These are phyloP conservation scores for Beauveria pseudobassiana DNA, from an alignment of 2,329 filamentous ascomycete species.

Conservation along the genomic window DNA sequence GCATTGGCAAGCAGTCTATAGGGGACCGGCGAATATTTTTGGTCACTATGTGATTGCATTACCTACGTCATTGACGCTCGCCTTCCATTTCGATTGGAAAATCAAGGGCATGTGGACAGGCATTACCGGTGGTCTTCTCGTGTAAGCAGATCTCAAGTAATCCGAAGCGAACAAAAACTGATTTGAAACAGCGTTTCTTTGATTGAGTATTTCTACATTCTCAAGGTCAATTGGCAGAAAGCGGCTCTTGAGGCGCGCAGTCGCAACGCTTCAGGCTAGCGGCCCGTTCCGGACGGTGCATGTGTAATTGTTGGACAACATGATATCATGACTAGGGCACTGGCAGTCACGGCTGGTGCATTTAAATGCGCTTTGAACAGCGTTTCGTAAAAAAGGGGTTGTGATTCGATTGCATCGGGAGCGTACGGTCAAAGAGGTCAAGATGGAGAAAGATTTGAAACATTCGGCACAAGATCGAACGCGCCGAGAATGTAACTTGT, in stretches of 20 bases:
- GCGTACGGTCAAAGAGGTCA: too few species aligned
- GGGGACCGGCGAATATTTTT: conserved; percentile 84
- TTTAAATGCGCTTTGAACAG: too few species aligned
- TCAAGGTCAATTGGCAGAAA: conserved; percentile 43
- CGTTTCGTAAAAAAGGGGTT: background rate
- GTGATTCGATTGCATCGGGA: too few species aligned
- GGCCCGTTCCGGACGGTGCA: too few species aligned
- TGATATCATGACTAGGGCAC: too few species aligned
- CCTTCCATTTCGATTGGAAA: conserved; percentile 70
- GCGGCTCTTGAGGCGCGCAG: conserved; percentile 44
- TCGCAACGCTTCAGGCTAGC: conserved; percentile 40
- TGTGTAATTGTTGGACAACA: too few species aligned
- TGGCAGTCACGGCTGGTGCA: too few species aligned
- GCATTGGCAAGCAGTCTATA: conserved; percentile 80
- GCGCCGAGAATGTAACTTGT: too few species aligned
- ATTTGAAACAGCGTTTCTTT: conserved; percentile 33
- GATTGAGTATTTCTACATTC: conserved; percentile 48
- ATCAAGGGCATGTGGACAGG: conserved; percentile 77
- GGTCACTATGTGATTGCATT: conserved; percentile 83
- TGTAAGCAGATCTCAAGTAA: background rate
- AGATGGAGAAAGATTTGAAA: too few species aligned
- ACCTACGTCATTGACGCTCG: conserved; percentile 71
- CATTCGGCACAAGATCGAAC: too few species aligned
- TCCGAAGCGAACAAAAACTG: background rate
- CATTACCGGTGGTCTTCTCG: conserved; percentile 60